phyloP scores from a whole-genome alignment of 1,284 basidiomycete genomes.

The Ustilago crameri region DNA sequence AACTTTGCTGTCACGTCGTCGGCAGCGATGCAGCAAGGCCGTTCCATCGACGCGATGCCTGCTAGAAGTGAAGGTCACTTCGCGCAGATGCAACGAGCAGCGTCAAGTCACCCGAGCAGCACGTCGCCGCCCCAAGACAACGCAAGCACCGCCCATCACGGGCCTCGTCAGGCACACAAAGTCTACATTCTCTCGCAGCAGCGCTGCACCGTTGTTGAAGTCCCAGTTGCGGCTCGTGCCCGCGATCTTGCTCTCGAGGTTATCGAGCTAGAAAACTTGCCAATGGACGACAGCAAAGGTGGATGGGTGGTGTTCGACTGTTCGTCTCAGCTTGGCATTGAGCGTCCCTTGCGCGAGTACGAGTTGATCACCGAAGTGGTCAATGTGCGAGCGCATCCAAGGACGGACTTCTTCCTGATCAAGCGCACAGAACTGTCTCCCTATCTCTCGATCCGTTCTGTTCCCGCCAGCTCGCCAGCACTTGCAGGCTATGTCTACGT shows the following conservation, averaged over 20 bases:
- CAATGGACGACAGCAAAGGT: slow-evolving; percentile 49
- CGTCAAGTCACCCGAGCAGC: slow-evolving; percentile 5
- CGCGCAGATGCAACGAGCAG: slow-evolving; percentile 15
- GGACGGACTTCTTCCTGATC: slow-evolving; percentile 59
- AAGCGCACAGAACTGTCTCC: slow-evolving; percentile 60
- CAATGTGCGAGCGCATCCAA: slow-evolving; percentile 41
- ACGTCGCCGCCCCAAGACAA: slow-evolving; percentile 12
- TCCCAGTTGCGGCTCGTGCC: slow-evolving; percentile 51
- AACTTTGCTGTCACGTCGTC: slow-evolving; percentile 30
- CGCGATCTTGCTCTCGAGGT: slow-evolving; percentile 54
- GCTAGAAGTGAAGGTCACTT: slow-evolving; percentile 7
- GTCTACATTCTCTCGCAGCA: slow-evolving; percentile 58
- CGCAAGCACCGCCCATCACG: background rate
- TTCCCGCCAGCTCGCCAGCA: slow-evolving; percentile 54
- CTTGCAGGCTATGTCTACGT: slow-evolving; percentile 64
- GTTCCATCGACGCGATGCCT: slow-evolving; percentile 10
- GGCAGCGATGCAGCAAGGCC: slow-evolving; percentile 25
- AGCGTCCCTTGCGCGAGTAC: slow-evolving; percentile 66
- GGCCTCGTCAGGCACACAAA: slow-evolving; percentile 38
- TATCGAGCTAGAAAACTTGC: slow-evolving; percentile 50
- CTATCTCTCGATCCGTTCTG: slow-evolving; percentile 50
- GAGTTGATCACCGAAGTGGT: slow-evolving; percentile 61
- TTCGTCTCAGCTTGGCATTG: slow-evolving; percentile 55
- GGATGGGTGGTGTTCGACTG: slow-evolving; percentile 65
- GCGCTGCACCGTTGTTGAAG: slow-evolving; percentile 48